Base-by-base conservation (phyloP, 176 grass and related monocot genomes). In the Aegilops speltoides region DNA sequence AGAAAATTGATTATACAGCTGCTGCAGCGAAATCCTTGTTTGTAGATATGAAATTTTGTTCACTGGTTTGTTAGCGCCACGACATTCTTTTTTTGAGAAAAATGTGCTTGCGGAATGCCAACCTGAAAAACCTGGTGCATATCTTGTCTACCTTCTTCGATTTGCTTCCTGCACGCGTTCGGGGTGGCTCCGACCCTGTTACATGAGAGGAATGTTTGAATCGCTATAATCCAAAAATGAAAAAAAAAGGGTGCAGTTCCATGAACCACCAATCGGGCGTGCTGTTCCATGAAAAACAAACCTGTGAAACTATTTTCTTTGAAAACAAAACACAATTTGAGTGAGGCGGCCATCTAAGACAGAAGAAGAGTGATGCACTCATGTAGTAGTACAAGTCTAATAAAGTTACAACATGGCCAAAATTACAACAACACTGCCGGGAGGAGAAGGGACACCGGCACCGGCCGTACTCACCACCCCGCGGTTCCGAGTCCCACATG, bases 81-180 rank as follows among this genome's bases (percentile, higher is more conserved):
- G 65, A 34, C 1, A 34, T 33, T 68, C 31, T 34, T 33, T 68
- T 15, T 34, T 68, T 40, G 8, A 40, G 34, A 12, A 0, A 43
- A 14, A 2, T 14, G 37, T 63, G 60, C 60, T 38, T 13, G 22
- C 37, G 13, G 69, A 41, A 72, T 41, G 17, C 3, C 4, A 76
- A 76, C 73, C 73, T 76, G 73, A 52, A 76, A 76, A 76, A 76
- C 15, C 73, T 29, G 73, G 73, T 76, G 43, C 73, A 76, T 1
- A 29, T 28, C 73, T 76, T 76, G 43, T 25, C 50, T 20, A 29
- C 19, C 73, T 76, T 76, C 6, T 76, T 76, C 3, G 73, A 76
- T 19, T 17, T 76, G 43, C 43, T 52, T 50, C 41, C 73, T 19
- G 7, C 22, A 28, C 41, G 26, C 40, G 6, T 10, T 43, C 43